Evolutionary conservation across 179 eudicot species (phyloP).

Genomic region (Sideroxylon spinosum): DNA sequence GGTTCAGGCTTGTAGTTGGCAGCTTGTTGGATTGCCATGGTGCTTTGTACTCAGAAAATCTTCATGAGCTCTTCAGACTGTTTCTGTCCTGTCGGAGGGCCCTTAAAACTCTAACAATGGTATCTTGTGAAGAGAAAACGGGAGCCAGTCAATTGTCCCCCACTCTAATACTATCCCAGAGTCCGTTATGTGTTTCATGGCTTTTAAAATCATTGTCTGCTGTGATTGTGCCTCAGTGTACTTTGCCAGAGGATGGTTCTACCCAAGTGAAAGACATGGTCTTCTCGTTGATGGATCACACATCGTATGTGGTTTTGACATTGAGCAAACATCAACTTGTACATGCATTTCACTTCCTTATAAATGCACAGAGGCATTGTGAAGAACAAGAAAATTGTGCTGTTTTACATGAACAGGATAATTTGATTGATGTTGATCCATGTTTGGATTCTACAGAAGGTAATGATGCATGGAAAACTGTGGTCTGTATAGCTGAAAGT

Average conservation of each 20-base stretch:
- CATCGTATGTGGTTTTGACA: constrained; percentile 56
- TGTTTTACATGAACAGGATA: constrained; percentile 19
- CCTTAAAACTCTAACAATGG: constrained; percentile 43
- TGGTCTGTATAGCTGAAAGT: constrained; percentile 42
- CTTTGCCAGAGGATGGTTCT: constrained; percentile 32
- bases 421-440: constrained; percentile 13
- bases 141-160: constrained; percentile 32
- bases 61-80: constrained; percentile 46
- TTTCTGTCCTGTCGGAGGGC: constrained; percentile 67
- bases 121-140: constrained; percentile 41
- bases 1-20: constrained; percentile 69
- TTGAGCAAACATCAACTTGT: constrained; percentile 49
- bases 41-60: constrained; percentile 24
- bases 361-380: constrained; percentile 21
- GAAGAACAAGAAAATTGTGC: constrained; percentile 19
- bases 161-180: constrained; percentile 34
- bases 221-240: constrained; percentile 32
- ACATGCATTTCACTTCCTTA: constrained; percentile 28
- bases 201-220: constrained; percentile 56
- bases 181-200: constrained; percentile 53
- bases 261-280: constrained; percentile 37
- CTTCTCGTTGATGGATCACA: constrained; percentile 71
- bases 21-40: constrained; percentile 38
- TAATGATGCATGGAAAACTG: constrained; percentile 34
- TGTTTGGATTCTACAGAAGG: constrained; percentile 24